A percentile compares a stretch with the other conserved stretches of the same genome.
Evolutionary conservation across 495 filamentous ascomycete genomes (phyloP).

Genomic region (Chaetomium tenue): DNA sequence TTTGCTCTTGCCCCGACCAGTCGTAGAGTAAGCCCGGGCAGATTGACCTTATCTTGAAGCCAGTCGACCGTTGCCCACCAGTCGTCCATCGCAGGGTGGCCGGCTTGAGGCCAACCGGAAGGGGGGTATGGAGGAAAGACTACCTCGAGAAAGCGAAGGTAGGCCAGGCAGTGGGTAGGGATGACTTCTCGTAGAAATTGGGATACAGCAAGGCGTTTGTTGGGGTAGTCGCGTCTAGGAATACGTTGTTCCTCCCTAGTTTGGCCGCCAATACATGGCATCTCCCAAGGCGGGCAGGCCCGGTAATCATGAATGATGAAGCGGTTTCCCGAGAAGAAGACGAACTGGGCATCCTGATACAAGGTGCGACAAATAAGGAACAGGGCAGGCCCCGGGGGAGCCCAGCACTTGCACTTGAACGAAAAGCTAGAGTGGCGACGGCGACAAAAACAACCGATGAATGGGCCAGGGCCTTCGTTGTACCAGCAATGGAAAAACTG

Average conservation of each 20-base stretch:
- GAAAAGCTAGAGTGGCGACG: constrained; percentile 22
- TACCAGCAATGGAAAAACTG: background rate
- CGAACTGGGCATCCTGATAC: constrained; percentile 1
- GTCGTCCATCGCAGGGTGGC: background rate
- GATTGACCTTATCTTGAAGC: constrained; percentile 1
- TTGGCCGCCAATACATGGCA: background rate
- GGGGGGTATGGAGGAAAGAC: constrained; percentile 4
- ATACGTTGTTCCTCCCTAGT: background rate
- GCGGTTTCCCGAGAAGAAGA: constrained; percentile 6
- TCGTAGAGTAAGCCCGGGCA: background rate
- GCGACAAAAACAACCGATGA: constrained; percentile 11
- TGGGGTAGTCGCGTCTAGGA: background rate
- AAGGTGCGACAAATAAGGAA: constrained; percentile 11
- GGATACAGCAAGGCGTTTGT: background rate
- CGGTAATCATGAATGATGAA: constrained; percentile 9
- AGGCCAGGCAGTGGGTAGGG: background rate
- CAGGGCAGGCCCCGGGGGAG: constrained; percentile 13
- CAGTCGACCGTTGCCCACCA: constrained; percentile 1
- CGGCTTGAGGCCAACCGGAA: background rate
- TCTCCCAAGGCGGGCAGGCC: background rate
- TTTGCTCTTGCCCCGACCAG: background rate
- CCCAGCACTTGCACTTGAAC: constrained; percentile 20
- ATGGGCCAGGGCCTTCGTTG: background rate
- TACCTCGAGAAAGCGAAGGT: constrained; percentile 3
- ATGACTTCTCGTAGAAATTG: constrained; percentile 10